phyloP scores from a whole-genome alignment of 2,329 filamentous ascomycete genomes.

The Fusarium newnesense region DNA sequence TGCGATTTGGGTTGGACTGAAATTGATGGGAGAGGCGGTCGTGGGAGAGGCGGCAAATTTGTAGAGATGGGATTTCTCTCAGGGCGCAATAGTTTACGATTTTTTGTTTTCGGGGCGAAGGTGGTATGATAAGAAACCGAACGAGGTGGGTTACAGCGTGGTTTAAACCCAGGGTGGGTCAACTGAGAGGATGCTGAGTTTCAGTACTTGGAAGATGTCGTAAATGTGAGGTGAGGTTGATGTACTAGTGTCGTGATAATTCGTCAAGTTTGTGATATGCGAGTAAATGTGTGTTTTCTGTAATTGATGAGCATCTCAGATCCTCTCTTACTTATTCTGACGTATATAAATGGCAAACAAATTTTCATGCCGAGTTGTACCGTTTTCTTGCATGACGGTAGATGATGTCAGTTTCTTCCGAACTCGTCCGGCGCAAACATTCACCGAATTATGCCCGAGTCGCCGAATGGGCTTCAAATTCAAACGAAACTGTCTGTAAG shows the following conservation, averaged over 20 bases:
- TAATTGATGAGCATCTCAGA: background rate
- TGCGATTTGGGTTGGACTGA: constrained; percentile 40
- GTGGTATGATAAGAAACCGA: constrained; percentile 34
- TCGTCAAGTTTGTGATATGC: background rate
- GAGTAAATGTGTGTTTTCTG: background rate
- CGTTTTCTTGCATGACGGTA: constrained; percentile 25
- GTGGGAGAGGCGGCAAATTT: background rate
- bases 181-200: constrained; percentile 1
- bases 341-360: constrained; percentile 7
- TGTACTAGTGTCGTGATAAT: background rate
- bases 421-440: constrained; percentile 33
- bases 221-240: constrained; percentile 3
- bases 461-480: constrained; percentile 12
- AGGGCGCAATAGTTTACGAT: background rate
- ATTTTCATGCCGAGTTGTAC: constrained; percentile 6
- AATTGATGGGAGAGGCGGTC: background rate
- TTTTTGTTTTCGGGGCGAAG: constrained; percentile 21
- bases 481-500: background rate
- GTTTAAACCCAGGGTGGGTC: constrained; percentile 38
- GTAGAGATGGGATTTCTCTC: constrained; percentile 6
- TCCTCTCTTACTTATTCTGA: constrained; percentile 1
- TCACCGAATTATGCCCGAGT: constrained; percentile 48
- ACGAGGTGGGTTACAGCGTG: constrained; percentile 33
- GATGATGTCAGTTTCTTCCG: constrained; percentile 43
- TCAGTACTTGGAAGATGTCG: constrained; percentile 3